Percentiles rank a stretch among this genome's conserved stretches.
Conservation (phyloP, 306 rosid species). For the Rubus parviflorus region DNA sequence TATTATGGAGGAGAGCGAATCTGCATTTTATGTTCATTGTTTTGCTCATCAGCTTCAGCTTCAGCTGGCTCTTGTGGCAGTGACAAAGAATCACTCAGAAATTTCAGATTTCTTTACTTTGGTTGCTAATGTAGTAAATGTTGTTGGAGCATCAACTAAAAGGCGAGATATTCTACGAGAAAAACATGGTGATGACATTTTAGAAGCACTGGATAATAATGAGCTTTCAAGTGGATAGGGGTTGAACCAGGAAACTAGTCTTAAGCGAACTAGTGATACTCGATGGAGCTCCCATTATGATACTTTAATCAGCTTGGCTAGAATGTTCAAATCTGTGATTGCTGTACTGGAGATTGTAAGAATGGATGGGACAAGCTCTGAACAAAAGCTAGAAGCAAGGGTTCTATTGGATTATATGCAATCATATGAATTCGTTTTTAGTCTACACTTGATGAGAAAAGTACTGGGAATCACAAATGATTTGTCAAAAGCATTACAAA, state of each 20-base stretch:
- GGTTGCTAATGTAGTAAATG: not conserved
- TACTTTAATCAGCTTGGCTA: not conserved
- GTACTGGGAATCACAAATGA: constrained; percentile 3
- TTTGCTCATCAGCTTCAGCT: too few species aligned
- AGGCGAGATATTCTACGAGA: not conserved
- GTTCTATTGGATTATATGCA: too few species aligned
- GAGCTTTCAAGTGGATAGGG: not conserved
- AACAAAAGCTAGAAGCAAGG: not conserved
- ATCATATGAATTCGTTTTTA: too few species aligned
- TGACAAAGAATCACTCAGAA: not conserved
- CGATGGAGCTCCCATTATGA: not conserved
- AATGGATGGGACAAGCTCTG: not conserved
- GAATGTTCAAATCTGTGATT: not conserved
- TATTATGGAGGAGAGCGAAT: too few species aligned
- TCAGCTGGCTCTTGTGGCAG: not conserved
- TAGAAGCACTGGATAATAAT: not conserved
- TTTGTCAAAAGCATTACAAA: constrained; percentile 3
- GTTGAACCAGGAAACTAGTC: too few species aligned
- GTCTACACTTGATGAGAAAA: not conserved
- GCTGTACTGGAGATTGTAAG: not conserved
- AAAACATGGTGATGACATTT: not conserved
- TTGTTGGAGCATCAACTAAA: not conserved
- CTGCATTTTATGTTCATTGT: too few species aligned
- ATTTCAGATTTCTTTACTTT: too few species aligned
- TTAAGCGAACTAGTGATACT: constrained; percentile 7